Percentiles rank a stretch among this genome's conserved stretches.
These are phyloP conservation scores for Posidonia oceanica DNA, from an alignment of 116 monocot species.

Conservation along the genomic window DNA sequence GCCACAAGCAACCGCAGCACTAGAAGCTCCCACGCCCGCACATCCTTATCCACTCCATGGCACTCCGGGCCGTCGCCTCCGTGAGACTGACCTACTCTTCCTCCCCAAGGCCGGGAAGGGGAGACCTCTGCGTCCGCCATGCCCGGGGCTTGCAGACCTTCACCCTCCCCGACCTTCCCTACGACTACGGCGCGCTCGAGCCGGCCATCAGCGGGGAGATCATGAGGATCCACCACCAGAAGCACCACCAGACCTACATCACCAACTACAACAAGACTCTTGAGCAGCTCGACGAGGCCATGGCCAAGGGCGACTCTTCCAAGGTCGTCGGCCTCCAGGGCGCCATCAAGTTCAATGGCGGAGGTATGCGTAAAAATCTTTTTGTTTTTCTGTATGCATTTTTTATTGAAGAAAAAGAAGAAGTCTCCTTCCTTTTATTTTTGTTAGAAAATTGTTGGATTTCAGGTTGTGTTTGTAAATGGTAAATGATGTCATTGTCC, in stretches of 20 bases:
- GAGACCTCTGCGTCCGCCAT: neutral
- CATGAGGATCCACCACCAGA: conserved; percentile 90
- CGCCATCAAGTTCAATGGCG: conserved; percentile 96
- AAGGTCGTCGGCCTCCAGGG: conserved; percentile 76
- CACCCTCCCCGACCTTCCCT: conserved; percentile 80
- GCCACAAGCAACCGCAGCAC: no score
- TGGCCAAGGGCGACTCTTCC: conserved; percentile 57
- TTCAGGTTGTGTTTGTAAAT: no score
- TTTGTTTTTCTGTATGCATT: neutral
- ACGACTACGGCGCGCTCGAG: conserved; percentile 88
- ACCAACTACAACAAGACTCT: conserved; percentile 91
- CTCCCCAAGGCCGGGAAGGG: neutral
- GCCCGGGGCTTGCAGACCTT: conserved; percentile 38
- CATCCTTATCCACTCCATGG: no score
- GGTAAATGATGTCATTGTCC: no score
- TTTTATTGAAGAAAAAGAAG: neutral
- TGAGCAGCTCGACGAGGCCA: conserved; percentile 83
- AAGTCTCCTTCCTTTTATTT: no score
- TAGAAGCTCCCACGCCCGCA: no score
- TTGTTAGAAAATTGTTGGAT: no score
- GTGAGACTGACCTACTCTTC: no score
- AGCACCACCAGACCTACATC: conserved; percentile 93
- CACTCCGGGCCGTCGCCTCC: no score
- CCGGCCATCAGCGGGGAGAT: conserved; percentile 93
- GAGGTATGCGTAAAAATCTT: conserved; percentile 31